Conservation (phyloP, 441 rosid species). For the Manihot esculenta region DNA sequence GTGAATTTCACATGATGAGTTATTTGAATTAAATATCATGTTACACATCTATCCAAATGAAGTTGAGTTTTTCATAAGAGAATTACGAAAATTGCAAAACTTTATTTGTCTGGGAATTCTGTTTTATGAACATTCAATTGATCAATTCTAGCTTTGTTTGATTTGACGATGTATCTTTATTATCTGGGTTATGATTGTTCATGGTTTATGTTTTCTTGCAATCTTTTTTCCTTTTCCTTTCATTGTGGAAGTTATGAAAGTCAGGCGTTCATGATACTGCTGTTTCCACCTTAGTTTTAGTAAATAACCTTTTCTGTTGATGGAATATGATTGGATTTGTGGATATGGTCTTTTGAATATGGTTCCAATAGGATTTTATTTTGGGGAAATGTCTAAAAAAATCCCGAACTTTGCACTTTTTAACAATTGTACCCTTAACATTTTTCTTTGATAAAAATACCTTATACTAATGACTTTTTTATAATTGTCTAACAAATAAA, state of each 20-base stretch:
- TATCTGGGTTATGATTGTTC: not conserved
- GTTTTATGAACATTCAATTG: not conserved
- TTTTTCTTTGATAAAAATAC: too few relatives aligned
- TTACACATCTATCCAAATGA: too few relatives aligned
- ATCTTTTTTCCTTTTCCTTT: not conserved
- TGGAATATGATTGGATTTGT: not conserved
- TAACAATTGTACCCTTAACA: too few relatives aligned
- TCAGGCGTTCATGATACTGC: not conserved
- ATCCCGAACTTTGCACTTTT: too few relatives aligned
- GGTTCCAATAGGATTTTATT: not conserved
- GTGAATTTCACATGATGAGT: not conserved
- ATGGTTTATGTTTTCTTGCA: not conserved
- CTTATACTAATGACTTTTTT: too few relatives aligned
- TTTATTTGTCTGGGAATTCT: not conserved
- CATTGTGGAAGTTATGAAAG: not conserved
- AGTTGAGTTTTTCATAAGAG: too few relatives aligned
- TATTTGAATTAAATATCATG: not conserved
- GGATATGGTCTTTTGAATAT: not conserved
- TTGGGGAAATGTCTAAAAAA: too few relatives aligned
- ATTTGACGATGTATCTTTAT: too few relatives aligned
- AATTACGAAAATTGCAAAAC: not conserved
- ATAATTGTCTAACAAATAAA: too few relatives aligned
- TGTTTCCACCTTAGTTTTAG: not conserved
- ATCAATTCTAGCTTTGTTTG: too few relatives aligned
- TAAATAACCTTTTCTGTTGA: not conserved